Conservation (phyloP, 495 filamentous ascomycete genomes). For the Bacidia rubella region DNA sequence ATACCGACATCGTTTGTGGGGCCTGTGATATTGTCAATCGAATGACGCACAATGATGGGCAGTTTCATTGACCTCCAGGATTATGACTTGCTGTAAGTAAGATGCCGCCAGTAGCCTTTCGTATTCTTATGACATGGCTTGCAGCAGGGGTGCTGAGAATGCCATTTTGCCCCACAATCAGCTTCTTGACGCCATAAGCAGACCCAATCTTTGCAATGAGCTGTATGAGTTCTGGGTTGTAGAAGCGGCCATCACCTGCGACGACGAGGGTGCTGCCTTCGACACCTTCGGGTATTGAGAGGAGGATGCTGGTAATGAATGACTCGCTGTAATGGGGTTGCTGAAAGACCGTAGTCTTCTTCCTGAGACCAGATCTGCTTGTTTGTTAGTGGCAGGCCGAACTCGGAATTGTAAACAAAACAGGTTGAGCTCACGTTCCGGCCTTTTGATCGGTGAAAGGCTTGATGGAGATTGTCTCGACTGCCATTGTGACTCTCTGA, state of each 20-base stretch:
- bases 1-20: conserved; percentile 93
- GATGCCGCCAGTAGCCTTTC: conserved; percentile 90
- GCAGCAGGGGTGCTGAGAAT: conserved; percentile 94
- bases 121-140: conserved; percentile 85
- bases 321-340: conserved; percentile 89
- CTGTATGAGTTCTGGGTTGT: conserved; percentile 91
- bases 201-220: conserved; percentile 94
- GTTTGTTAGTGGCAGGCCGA: conserved; percentile 1
- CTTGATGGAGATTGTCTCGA: conserved; percentile 60
- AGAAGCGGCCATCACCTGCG: conserved; percentile 93
- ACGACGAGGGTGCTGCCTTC: conserved; percentile 86
- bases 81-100: conserved; percentile 96
- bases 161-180: conserved; percentile 87
- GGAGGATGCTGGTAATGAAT: conserved; percentile 83
- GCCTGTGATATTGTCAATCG: conserved; percentile 34
- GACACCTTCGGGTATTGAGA: conserved; percentile 90
- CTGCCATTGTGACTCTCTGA: conserved; percentile 42
- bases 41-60: neutral
- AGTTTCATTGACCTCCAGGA: conserved; percentile 66
- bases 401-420: conserved; percentile 12
- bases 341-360: conserved; percentile 98
- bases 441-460: conserved; percentile 94
- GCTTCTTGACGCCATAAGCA: conserved; percentile 97
- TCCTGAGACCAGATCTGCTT: conserved; percentile 82
- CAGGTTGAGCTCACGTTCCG: conserved; percentile 68